A percentile compares a stretch with the other conserved stretches of the same genome.
phyloP scores from a whole-genome alignment of 805 yeast genomes.

The Saturnispora dispora region DNA sequence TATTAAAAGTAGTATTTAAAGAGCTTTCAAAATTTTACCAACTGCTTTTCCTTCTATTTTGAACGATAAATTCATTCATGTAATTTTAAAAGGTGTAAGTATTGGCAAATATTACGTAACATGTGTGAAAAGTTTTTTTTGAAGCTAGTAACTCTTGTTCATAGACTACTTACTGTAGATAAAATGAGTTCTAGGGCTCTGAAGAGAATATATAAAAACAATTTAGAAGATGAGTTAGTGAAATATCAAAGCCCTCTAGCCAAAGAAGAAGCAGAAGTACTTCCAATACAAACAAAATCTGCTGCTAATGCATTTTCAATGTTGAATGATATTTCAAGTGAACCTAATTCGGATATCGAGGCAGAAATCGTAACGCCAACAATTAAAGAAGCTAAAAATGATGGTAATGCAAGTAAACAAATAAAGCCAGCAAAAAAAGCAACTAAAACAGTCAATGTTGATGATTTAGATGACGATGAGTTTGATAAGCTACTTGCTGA shows the following conservation, averaged over 20 bases:
- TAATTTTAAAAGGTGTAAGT: no score
- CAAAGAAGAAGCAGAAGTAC: conserved; percentile 13
- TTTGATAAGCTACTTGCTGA: conserved; percentile 47
- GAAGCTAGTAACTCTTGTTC: not conserved
- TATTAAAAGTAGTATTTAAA: no score
- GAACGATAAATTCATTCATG: no score
- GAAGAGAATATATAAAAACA: conserved; percentile 32
- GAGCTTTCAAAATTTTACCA: no score
- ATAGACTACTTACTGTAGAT: not conserved
- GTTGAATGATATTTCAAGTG: conserved; percentile 27
- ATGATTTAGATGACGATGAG: conserved; percentile 30
- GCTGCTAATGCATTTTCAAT: conserved; percentile 36
- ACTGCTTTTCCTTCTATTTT: no score
- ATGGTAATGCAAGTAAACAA: not conserved
- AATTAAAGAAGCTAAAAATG: not conserved
- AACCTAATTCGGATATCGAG: not conserved
- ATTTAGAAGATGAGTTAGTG: conserved; percentile 20
- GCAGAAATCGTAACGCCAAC: not conserved
- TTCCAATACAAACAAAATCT: conserved; percentile 13
- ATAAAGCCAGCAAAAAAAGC: conserved; percentile 16
- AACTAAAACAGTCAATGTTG: conserved; percentile 17
- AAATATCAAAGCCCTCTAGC: conserved; percentile 10
- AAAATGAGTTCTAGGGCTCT: conserved; percentile 45
- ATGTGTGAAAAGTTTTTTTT: not conserved
- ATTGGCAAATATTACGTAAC: not conserved